These are phyloP conservation scores for Chrysosporium keratinophilum DNA, from an alignment of 2,329 filamentous ascomycete genomes.

Conservation along the genomic window DNA sequence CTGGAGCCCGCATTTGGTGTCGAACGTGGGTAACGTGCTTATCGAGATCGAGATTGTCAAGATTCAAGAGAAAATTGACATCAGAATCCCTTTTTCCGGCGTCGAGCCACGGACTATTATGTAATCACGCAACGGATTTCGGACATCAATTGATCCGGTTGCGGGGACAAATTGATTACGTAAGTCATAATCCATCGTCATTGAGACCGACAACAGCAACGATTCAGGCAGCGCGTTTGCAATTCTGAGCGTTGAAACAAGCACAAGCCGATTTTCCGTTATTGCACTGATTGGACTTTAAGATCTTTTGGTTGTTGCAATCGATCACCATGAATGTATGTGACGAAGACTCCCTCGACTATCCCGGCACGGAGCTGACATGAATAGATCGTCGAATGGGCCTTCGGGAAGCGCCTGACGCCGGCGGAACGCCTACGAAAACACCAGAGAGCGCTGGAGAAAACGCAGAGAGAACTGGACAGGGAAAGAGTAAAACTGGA, in stretches of 20 bases:
- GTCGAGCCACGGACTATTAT: not conserved
- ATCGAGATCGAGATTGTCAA: not conserved
- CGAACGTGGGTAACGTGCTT: not conserved
- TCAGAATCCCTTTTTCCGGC: conserved; percentile 4
- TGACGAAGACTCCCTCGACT: not conserved
- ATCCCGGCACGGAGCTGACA: conserved; percentile 3
- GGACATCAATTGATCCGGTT: not conserved
- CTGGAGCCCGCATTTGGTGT: not conserved
- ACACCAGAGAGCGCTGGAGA: conserved; percentile 93
- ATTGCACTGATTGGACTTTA: not conserved
- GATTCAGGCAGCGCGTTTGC: not conserved
- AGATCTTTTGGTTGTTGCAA: not conserved
- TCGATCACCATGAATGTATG: conserved; percentile 10
- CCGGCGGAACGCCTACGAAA: conserved; percentile 55
- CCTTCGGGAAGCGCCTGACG: conserved; percentile 98
- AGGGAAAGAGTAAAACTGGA: conserved; percentile 91
- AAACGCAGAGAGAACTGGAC: conserved; percentile 92
- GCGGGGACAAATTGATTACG: not conserved
- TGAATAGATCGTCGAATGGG: conserved; percentile 89
- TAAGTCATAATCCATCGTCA: conserved; percentile 3
- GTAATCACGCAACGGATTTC: not conserved
- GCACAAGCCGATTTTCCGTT: not conserved
- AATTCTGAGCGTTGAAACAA: conserved; percentile 5
- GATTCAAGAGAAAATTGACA: not conserved
- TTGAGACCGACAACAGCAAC: not conserved